phyloP scores from a whole-genome alignment of 371 early-diverging fungal species.

The Sporodiniella umbellata region DNA sequence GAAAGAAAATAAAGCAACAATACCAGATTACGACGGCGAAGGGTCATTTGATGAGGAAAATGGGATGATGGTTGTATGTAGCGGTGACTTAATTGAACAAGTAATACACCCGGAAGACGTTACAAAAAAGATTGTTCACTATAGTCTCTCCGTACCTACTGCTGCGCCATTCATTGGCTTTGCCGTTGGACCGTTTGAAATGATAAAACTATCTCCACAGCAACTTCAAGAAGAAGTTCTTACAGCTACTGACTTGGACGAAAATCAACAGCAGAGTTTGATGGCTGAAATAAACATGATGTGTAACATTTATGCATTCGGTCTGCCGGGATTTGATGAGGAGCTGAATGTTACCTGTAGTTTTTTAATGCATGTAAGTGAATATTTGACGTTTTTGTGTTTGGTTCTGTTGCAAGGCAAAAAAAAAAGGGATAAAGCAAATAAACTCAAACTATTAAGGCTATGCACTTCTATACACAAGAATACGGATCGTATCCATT shows the following conservation, averaged over 20 bases:
- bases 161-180: conserved; percentile 74
- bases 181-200: conserved; percentile 73
- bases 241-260: conserved; percentile 45
- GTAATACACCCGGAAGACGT: conserved; percentile 59
- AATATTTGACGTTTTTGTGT: no score
- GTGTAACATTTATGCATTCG: conserved; percentile 70
- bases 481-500: conserved; percentile 90
- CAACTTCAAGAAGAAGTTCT: conserved; percentile 45
- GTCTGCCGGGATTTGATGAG: conserved; percentile 50
- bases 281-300: conserved; percentile 48
- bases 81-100: conserved; percentile 74
- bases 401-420: no score
- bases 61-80: conserved; percentile 68
- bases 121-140: conserved; percentile 58
- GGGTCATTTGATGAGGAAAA: conserved; percentile 46
- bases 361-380: conserved; percentile 63
- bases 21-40: conserved; percentile 42
- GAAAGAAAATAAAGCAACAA: conserved; percentile 20
- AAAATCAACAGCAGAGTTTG: conserved; percentile 43
- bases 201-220: conserved; percentile 43
- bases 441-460: conserved; percentile 31
- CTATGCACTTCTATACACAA: conserved; percentile 83
- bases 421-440: no score
- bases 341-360: conserved; percentile 64
- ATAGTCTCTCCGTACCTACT: conserved; percentile 59